Conservation (phyloP, 1,284 basidiomycete genomes). For the Cryptococcus depauperatus region DNA sequence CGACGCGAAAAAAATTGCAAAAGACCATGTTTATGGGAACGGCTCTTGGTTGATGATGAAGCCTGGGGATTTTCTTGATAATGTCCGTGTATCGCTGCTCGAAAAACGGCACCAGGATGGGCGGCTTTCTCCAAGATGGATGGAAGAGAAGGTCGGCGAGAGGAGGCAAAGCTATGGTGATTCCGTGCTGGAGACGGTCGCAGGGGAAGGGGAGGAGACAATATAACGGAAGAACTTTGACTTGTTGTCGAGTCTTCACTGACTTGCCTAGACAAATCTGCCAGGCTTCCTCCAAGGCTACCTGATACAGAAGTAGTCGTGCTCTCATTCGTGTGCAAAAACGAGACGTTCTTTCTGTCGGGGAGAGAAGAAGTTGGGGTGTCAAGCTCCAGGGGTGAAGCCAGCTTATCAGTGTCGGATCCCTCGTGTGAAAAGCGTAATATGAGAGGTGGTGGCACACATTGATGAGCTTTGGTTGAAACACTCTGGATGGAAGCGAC, state of each 20-base stretch:
- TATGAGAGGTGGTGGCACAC: slow-evolving; percentile 4
- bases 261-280: neutral
- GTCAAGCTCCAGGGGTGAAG: slow-evolving; percentile 11
- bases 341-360: neutral
- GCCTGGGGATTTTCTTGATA: slow-evolving; percentile 7
- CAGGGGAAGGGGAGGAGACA: neutral
- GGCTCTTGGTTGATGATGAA: neutral
- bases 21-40: slow-evolving; percentile 7
- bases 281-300: neutral
- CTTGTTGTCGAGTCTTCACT: slow-evolving; percentile 10
- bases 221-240: slow-evolving; percentile 8
- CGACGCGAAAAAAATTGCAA: slow-evolving; percentile 33
- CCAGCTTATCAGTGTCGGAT: slow-evolving; percentile 3
- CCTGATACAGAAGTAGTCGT: neutral
- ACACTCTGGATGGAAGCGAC: too few species aligned
- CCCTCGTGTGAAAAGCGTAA: neutral
- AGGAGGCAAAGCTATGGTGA: slow-evolving; percentile 13
- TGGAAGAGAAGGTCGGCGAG: slow-evolving; percentile 41
- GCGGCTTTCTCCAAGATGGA: slow-evolving; percentile 44
- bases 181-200: neutral
- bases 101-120: slow-evolving; percentile 34
- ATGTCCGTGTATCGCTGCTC: slow-evolving; percentile 27
- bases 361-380: slow-evolving; percentile 8
- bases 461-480: too few species aligned
- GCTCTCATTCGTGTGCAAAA: slow-evolving; percentile 6